Percentiles rank a stretch among this genome's conserved stretches.
These are phyloP conservation scores for Reutealis trisperma DNA, from an alignment of 345 rosid species.

Conservation along the genomic window DNA sequence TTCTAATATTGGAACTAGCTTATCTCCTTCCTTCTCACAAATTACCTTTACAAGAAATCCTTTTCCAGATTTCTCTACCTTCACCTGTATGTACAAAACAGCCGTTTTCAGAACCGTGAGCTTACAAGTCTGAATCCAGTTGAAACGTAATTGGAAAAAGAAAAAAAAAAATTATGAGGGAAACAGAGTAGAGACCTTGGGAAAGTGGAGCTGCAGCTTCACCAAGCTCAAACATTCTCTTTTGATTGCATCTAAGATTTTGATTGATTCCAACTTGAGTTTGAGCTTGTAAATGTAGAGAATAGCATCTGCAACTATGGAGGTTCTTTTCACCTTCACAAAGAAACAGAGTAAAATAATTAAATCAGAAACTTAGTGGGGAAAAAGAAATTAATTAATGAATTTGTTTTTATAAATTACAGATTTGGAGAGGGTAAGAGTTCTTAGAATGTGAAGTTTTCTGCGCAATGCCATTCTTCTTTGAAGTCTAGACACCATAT, in stretches of 20 bases:
- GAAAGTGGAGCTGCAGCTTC: conserved; percentile 31
- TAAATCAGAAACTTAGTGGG: not conserved
- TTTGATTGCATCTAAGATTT: conserved; percentile 47
- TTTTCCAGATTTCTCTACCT: conserved; percentile 60
- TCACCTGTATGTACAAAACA: conserved; percentile 34
- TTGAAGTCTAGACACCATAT: conserved; percentile 51
- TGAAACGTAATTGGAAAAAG: not conserved
- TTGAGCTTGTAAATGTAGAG: conserved; percentile 56
- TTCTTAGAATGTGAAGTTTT: conserved; percentile 51
- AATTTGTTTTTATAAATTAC: conserved; percentile 30
- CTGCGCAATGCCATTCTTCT: conserved; percentile 45
- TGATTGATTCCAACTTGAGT: conserved; percentile 54
- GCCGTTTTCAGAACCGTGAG: no score
- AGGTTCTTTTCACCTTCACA: conserved; percentile 47
- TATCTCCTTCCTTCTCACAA: conserved; percentile 47
- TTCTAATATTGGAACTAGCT: conserved; percentile 57
- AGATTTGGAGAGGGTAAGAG: conserved; percentile 48
- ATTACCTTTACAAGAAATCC: conserved; percentile 45
- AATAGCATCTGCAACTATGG: conserved; percentile 44
- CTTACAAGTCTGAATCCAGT: no score
- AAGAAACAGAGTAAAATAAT: not conserved
- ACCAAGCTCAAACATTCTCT: conserved; percentile 36
- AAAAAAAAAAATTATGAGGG: not conserved
- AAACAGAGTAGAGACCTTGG: conserved; percentile 44
- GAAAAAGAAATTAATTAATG: not conserved